phyloP scores from a whole-genome alignment of 768 basidiomycete species.

The Serendipita sp. region DNA sequence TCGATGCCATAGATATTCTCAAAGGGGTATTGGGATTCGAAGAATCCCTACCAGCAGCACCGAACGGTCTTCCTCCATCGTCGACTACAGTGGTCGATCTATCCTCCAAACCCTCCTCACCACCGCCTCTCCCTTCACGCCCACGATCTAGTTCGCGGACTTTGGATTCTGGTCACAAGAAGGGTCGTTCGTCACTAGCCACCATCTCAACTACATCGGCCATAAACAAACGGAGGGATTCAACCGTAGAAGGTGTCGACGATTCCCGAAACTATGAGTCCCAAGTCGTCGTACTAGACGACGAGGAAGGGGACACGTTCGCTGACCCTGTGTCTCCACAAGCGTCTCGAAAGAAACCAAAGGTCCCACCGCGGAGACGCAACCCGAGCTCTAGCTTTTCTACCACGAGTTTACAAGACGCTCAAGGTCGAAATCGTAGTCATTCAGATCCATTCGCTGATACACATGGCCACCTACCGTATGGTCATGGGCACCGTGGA shows the following conservation, averaged over 20 bases:
- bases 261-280: background rate
- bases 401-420: background rate
- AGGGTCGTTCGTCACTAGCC: background rate
- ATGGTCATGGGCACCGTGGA: background rate
- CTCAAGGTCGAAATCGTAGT: background rate
- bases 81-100: background rate
- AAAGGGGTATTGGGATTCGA: conserved; percentile 81
- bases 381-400: background rate
- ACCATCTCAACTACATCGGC: background rate
- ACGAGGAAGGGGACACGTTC: background rate
- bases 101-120: background rate
- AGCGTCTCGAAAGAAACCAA: background rate
- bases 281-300: background rate
- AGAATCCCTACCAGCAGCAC: conserved; percentile 29
- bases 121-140: background rate
- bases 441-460: conserved; percentile 3
- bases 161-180: background rate
- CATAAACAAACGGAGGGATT: background rate
- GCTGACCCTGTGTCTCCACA: background rate
- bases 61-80: conserved; percentile 1
- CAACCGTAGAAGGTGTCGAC: background rate
- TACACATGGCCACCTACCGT: background rate
- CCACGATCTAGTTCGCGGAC: conserved; percentile 4
- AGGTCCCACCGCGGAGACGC: background rate
- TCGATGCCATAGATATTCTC: conserved; percentile 73